Evolutionary conservation across 306 rosid species (phyloP).

Genomic region (Sphenostylis stenocarpa): DNA sequence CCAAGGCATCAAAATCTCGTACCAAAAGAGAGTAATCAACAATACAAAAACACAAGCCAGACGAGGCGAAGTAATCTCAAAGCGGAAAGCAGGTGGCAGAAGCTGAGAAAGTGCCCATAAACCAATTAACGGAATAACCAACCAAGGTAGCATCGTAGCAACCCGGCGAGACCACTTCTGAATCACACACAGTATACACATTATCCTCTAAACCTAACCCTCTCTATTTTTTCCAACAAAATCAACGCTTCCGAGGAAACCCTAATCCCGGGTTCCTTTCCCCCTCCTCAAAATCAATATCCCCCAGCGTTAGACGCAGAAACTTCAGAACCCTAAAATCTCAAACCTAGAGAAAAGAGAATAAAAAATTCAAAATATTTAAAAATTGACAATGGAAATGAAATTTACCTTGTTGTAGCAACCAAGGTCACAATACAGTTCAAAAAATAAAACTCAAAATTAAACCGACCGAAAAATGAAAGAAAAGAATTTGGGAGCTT

Average conservation of each 20-base stretch:
- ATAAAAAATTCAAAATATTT: conserved; percentile 37
- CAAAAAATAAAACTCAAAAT: background rate
- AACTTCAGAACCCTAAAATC: conserved; percentile 74
- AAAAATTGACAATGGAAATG: conserved; percentile 2
- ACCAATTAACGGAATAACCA: conserved; percentile 93
- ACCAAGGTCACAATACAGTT: conserved; percentile 31
- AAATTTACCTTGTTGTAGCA: conserved; percentile 34
- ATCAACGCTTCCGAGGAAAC: conserved; percentile 50
- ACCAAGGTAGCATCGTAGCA: conserved; percentile 99
- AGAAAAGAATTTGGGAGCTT: conserved; percentile 30
- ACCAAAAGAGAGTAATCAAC: conserved; percentile 94
- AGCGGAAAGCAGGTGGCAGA: conserved; percentile 92
- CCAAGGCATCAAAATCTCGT: conserved; percentile 99
- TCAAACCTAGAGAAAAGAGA: conserved; percentile 21
- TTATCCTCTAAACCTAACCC: conserved; percentile 72
- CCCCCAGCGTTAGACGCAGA: conserved; percentile 35
- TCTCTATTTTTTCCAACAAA: conserved; percentile 19
- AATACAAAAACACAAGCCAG: conserved; percentile 94
- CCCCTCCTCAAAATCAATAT: conserved; percentile 38
- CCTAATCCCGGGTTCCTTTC: conserved; percentile 48
- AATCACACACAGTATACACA: conserved; percentile 99
- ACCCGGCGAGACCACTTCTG: conserved; percentile 99
- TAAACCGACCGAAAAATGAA: background rate
- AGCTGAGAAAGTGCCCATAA: conserved; percentile 99
- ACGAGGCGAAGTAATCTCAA: conserved; percentile 94